Percentiles rank a stretch among this genome's conserved stretches.
Conservation (phyloP, 2,329 filamentous ascomycete genomes). For the Fusarium fujikuroi region DNA sequence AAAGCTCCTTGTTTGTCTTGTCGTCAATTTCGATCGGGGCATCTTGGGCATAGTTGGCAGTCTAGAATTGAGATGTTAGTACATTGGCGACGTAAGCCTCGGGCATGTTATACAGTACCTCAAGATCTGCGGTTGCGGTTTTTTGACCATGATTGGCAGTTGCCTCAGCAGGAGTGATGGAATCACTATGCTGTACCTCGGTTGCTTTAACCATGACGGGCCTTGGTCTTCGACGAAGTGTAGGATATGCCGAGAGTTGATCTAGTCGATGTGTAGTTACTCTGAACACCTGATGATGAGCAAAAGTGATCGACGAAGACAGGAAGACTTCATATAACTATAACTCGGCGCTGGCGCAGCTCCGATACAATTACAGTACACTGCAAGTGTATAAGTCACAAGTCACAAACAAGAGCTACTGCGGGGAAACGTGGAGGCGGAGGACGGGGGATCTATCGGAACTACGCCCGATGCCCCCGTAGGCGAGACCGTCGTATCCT, state of each 20-base stretch:
- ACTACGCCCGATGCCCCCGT: background rate
- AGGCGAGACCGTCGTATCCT: background rate
- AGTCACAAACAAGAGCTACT: background rate
- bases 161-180: background rate
- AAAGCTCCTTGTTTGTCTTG: background rate
- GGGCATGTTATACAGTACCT: background rate
- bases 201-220: background rate
- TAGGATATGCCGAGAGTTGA: too few species aligned
- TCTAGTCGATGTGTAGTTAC: background rate
- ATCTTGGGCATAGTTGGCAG: background rate
- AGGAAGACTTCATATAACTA: background rate
- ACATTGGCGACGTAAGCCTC: accelerated
- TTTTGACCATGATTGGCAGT: background rate
- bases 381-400: background rate
- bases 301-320: background rate
- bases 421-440: background rate
- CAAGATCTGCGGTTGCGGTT: background rate
- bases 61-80: background rate
- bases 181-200: background rate
- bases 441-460: background rate
- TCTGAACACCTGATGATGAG: background rate
- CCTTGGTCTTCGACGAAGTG: background rate
- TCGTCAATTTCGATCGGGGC: background rate
- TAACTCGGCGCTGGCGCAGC: background rate
- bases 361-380: background rate